These are phyloP conservation scores for Brassica juncea DNA, from an alignment of 345 rosid genomes.

Conservation along the genomic window DNA sequence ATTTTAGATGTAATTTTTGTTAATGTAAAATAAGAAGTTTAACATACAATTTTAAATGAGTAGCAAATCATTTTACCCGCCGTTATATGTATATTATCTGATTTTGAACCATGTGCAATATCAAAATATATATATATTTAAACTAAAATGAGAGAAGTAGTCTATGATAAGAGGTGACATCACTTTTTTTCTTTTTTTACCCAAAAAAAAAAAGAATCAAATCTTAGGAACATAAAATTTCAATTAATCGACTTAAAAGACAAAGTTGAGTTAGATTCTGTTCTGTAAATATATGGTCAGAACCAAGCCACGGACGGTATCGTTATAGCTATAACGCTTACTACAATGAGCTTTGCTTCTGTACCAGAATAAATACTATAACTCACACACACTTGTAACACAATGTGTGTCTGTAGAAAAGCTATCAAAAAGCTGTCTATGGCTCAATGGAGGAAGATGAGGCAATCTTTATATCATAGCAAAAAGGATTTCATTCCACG, in stretches of 20 bases:
- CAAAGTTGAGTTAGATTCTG: constrained; percentile 21
- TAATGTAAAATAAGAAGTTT: too few species aligned
- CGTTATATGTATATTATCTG: too few species aligned
- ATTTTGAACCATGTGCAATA: too few species aligned
- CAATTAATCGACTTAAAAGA: not conserved
- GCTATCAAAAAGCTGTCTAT: not conserved
- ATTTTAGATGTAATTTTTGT: too few species aligned
- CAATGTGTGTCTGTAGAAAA: not conserved
- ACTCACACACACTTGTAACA: too few species aligned
- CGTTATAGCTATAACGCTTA: not conserved
- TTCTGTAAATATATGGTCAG: constrained; percentile 21
- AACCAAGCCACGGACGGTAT: constrained; percentile 25
- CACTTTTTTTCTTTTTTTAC: too few species aligned
- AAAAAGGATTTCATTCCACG: constrained; percentile 69
- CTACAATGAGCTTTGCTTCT: constrained; percentile 16
- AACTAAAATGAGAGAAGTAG: too few species aligned
- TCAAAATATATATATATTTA: too few species aligned
- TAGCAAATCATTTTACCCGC: too few species aligned
- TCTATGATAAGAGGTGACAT: too few species aligned
- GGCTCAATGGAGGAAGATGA: not conserved
- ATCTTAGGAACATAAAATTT: not conserved
- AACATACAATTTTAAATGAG: too few species aligned
- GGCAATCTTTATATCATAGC: constrained; percentile 36
- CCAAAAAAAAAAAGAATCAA: too few species aligned
- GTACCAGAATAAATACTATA: constrained; percentile 19